phyloP scores from a whole-genome alignment of 805 yeast genomes.

The Debaryomyces prosopidis region DNA sequence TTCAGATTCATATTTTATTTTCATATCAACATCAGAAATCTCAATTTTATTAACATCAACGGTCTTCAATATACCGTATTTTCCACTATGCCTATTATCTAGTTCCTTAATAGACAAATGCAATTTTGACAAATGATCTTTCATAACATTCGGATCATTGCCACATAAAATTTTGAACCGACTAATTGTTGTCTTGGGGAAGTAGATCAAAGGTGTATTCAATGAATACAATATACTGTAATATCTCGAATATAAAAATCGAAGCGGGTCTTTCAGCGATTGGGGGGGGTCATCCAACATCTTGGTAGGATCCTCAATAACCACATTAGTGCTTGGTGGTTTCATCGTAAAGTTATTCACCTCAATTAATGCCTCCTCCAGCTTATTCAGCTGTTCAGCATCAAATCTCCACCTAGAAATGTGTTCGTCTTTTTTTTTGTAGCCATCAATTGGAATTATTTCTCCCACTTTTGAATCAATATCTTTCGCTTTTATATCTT shows the following conservation, averaged over 20 bases:
- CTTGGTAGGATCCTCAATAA: not conserved
- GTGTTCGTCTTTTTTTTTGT: not conserved
- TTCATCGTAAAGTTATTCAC: conserved; percentile 14
- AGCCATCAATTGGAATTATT: not conserved
- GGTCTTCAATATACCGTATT: conserved; percentile 21
- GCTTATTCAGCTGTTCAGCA: not conserved
- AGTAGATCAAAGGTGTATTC: conserved; percentile 41
- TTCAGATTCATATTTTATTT: conserved; percentile 19
- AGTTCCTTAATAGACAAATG: conserved; percentile 37
- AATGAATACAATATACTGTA: conserved; percentile 38
- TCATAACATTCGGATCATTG: conserved; percentile 15
- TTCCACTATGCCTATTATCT: conserved; percentile 43
- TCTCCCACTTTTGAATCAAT: not conserved
- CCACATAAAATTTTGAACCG: conserved; percentile 46
- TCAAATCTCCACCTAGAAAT: not conserved
- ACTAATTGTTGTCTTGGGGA: conserved; percentile 49
- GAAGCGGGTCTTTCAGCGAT: conserved; percentile 21
- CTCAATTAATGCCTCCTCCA: not conserved
- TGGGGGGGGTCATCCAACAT: not conserved
- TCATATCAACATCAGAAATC: not conserved
- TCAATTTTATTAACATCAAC: conserved; percentile 11
- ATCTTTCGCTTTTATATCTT: conserved; percentile 7
- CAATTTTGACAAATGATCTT: conserved; percentile 27
- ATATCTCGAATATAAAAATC: conserved; percentile 34
- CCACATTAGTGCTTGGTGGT: conserved; percentile 9